Evolutionary conservation across 2,329 filamentous ascomycete species (phyloP).

Genomic region (Thielaviopsis musarum): DNA sequence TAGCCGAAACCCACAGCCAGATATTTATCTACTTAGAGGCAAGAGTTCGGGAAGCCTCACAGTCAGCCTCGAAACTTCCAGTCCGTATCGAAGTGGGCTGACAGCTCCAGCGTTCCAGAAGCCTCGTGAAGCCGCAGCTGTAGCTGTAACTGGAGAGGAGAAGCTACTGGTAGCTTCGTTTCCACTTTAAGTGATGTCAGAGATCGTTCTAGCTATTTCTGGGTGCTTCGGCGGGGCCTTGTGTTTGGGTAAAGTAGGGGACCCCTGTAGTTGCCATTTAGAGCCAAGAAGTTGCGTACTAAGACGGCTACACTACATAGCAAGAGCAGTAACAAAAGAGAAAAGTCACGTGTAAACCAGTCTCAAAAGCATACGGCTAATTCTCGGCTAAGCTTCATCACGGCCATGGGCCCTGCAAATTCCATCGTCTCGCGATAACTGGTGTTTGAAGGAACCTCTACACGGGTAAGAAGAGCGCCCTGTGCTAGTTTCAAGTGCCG

Average conservation of each 20-base stretch:
- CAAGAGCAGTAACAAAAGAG: background rate
- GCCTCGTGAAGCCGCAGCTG: background rate
- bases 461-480: background rate
- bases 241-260: slow-evolving; percentile 3
- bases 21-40: background rate
- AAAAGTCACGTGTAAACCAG: background rate
- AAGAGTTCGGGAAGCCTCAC: background rate
- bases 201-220: slow-evolving; percentile 10
- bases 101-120: background rate
- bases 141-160: background rate
- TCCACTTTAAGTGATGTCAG: slow-evolving; percentile 8
- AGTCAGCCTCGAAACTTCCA: background rate
- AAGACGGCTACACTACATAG: background rate
- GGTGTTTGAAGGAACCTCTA: background rate
- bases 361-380: slow-evolving; percentile 2
- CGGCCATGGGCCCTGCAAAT: slow-evolving; percentile 10
- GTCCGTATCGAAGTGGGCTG: background rate
- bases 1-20: background rate
- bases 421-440: slow-evolving; percentile 6
- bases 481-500: background rate
- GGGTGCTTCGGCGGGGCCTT: slow-evolving; percentile 7
- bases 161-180: slow-evolving; percentile 9
- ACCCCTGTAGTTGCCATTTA: background rate
- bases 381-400: slow-evolving; percentile 1
- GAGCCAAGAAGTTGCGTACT: background rate